Base-by-base conservation (phyloP, 768 basidiomycete species). In the Rhizopogon rudus region DNA sequence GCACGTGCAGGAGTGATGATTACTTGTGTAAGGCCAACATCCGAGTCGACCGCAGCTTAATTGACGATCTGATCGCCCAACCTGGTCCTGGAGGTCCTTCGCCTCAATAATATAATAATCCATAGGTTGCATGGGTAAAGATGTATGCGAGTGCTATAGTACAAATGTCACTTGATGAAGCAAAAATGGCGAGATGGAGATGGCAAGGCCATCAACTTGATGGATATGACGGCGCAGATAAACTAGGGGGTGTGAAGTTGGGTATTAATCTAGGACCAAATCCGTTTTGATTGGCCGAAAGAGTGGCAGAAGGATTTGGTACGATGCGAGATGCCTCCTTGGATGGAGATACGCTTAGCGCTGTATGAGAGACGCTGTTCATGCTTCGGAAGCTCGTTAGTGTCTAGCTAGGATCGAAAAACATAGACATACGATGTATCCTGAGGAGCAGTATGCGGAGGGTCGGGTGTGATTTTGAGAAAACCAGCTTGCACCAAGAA, bases 401-500 rank as follows among this genome's bases (percentile, higher is more conserved):
- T 9, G 37, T 13, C 35, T 12, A 7, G 35, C 51, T 8, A 25
- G 8, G 49, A 17, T 40, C 42, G 53, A 6, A 48, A 44, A 16
- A 46, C 5, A 41, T 5, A 14, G n/a, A 62, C 74, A 53, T 56
- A 80, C 80, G 61, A 68, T 43, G 63, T 49, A 37, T 78, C 77
- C 50, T 68, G 67, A 13, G 67, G 59, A 5, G 65, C 65, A 40
- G 71, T 61, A 22, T 74, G 67, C 3, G 59, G 58, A 6, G 75
- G 73, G 55, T 86, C 84, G 2, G 78, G 74, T 1, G 79, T 82
- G 55, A 91, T 87, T 63, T 84, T 87, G 60, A 91, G 74, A 68
- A 85, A 90, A 13, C 93, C 93, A 5, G 87, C 82, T 63, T 91
- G 88, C 2, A 92, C 90, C 31, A 96, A 77, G 68, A 93, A 95